These are phyloP conservation scores for Trametes coccinea DNA, from an alignment of 768 basidiomycete species.

Conservation along the genomic window DNA sequence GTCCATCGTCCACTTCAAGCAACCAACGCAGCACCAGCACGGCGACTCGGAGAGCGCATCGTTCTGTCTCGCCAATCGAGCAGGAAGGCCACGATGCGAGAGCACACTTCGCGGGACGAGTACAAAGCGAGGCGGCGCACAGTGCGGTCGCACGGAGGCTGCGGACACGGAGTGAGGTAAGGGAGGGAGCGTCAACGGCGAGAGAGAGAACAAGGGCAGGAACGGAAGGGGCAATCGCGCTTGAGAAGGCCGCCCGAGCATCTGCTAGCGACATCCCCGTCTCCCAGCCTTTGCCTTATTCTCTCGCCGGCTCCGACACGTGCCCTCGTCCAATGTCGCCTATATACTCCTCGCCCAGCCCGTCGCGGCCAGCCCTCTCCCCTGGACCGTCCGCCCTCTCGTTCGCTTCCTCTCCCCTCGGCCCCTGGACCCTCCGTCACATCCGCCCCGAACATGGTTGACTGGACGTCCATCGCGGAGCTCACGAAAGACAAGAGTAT, in stretches of 20 bases:
- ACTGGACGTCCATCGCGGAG: conserved; percentile 51
- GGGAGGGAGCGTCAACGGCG: background rate
- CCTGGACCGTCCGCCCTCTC: conserved; percentile 2
- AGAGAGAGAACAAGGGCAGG: conserved; percentile 16
- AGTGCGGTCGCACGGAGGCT: background rate
- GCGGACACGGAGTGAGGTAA: background rate
- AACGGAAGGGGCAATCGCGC: conserved; percentile 3
- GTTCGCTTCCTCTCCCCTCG: background rate
- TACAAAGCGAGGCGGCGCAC: background rate
- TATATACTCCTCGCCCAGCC: conserved; percentile 8
- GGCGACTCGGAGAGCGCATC: too few species aligned
- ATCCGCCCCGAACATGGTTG: conserved; percentile 40
- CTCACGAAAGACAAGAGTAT: conserved; percentile 32
- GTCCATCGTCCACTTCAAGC: too few species aligned
- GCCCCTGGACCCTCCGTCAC: conserved; percentile 1
- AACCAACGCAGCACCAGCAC: too few species aligned
- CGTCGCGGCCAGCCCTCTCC: background rate
- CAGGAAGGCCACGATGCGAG: background rate
- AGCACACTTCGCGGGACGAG: background rate
- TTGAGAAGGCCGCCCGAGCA: conserved; percentile 6
- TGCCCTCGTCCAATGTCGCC: conserved; percentile 9
- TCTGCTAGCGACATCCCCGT: background rate
- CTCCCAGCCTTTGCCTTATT: conserved; percentile 3
- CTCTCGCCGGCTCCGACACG: conserved; percentile 8
- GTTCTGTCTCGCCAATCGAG: background rate